Conservation (phyloP, 2,329 filamentous ascomycete genomes). For the Aspergillus tubingensis region DNA sequence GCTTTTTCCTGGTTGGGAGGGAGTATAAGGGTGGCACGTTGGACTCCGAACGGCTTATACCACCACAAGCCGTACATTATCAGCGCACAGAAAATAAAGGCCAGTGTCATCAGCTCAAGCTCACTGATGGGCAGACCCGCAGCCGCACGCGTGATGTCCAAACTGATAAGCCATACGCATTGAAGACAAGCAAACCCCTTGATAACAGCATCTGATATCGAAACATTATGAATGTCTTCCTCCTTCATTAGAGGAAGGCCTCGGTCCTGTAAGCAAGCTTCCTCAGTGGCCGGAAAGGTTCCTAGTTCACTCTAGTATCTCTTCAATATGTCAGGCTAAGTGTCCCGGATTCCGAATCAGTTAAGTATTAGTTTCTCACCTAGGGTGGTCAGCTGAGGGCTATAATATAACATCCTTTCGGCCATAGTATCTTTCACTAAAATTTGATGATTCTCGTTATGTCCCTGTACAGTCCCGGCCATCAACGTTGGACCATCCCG, state of each 20-base stretch:
- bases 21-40: background rate
- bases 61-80: constrained; percentile 9
- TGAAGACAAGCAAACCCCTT: constrained; percentile 1
- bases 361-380: too few relatives aligned
- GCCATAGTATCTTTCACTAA: too few relatives aligned
- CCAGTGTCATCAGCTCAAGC: constrained; percentile 4
- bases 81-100: background rate
- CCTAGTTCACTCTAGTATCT: background rate
- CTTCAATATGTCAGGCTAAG: background rate
- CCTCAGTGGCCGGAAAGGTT: background rate
- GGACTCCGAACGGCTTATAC: constrained; percentile 1
- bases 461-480: too few relatives aligned
- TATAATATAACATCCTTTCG: too few relatives aligned
- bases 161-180: background rate
- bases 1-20: background rate
- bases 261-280: background rate
- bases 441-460: too few relatives aligned
- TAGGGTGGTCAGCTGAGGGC: too few relatives aligned
- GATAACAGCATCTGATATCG: background rate
- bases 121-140: background rate
- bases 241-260: background rate
- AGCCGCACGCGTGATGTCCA: background rate
- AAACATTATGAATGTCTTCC: background rate
- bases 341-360: too few relatives aligned
- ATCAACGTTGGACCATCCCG: too few relatives aligned